Percentiles rank a stretch among this genome's conserved stretches.
phyloP scores from a whole-genome alignment of 169 alveolate species.

The Babesia ovis region DNA sequence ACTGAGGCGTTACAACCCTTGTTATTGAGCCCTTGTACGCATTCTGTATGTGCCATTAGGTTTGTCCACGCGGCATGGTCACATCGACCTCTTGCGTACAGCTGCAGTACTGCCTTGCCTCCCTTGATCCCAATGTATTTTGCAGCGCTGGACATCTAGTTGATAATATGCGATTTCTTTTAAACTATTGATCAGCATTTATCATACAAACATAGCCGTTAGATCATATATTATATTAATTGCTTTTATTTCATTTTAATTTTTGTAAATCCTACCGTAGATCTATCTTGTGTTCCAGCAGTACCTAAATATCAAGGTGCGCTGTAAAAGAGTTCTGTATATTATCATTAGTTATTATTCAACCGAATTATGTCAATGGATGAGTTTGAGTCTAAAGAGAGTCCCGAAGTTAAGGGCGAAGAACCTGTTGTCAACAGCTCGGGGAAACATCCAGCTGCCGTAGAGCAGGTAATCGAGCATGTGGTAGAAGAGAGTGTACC shows the following conservation, averaged over 20 bases:
- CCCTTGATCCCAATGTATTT: neutral
- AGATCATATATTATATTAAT: too few relatives aligned
- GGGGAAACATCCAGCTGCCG: neutral
- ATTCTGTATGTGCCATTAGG: too few relatives aligned
- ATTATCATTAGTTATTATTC: neutral
- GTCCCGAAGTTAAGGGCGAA: neutral
- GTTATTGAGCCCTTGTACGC: too few relatives aligned
- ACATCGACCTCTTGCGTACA: constrained; percentile 1
- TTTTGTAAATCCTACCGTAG: neutral
- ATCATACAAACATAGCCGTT: too few relatives aligned
- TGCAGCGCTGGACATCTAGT: neutral
- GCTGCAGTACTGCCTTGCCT: constrained; percentile 4
- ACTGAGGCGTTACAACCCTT: too few relatives aligned
- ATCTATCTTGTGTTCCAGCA: too few relatives aligned
- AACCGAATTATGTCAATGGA: neutral
- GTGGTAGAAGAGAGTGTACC: neutral
- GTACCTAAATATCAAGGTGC: too few relatives aligned
- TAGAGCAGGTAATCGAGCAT: neutral
- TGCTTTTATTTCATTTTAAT: neutral
- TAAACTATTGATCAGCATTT: neutral
- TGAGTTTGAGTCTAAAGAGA: neutral
- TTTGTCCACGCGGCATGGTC: neutral
- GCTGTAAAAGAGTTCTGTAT: neutral
- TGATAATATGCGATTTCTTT: neutral
- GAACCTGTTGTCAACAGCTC: neutral